These are phyloP conservation scores for Solanum habrochaites DNA, from an alignment of 257 asterid species.

Conservation along the genomic window DNA sequence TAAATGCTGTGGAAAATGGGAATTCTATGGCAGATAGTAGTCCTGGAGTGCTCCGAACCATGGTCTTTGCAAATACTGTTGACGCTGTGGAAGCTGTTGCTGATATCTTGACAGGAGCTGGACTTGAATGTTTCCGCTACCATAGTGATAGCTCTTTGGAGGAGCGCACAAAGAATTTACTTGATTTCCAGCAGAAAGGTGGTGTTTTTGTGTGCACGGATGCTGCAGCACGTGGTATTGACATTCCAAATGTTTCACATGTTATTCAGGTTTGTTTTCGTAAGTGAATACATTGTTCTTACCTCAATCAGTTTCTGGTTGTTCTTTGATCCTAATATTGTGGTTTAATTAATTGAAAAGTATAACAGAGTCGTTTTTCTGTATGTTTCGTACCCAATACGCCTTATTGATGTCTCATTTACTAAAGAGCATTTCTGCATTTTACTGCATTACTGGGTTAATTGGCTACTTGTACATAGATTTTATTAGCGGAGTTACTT, in stretches of 20 bases:
- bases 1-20: conserved; percentile 52
- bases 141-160: conserved; percentile 71
- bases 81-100: conserved; percentile 86
- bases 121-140: conserved; percentile 52
- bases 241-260: conserved; percentile 77
- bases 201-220: conserved; percentile 96
- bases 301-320: not conserved
- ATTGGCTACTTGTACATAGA: not conserved
- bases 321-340: not conserved
- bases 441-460: not conserved
- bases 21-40: conserved; percentile 13
- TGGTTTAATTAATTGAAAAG: not conserved
- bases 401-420: not conserved
- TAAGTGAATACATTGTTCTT: not conserved
- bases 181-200: conserved; percentile 69
- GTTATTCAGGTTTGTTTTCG: conserved; percentile 65
- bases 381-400: not conserved
- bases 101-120: conserved; percentile 50
- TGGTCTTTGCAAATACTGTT: conserved; percentile 96
- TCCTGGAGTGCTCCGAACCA: conserved; percentile 43
- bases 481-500: not conserved
- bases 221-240: conserved; percentile 98
- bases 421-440: not conserved
- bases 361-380: not conserved
- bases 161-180: conserved; percentile 58